Evolutionary conservation across 768 basidiomycete genomes (phyloP).

Genomic region (Chalciporus sphaerocephalus): DNA sequence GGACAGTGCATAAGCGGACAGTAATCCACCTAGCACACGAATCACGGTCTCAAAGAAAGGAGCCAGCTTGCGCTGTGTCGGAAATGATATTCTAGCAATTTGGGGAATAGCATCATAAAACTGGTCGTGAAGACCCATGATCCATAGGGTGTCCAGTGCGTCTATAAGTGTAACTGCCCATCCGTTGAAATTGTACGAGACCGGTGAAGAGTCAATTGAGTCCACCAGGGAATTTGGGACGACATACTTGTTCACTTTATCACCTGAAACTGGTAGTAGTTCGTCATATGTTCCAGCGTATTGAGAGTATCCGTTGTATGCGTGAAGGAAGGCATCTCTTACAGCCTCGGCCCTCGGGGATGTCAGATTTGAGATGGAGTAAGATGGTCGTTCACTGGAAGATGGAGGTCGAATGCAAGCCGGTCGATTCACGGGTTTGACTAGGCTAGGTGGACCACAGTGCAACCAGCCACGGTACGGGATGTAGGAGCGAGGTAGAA

Average conservation of each 20-base stretch:
- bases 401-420: background rate
- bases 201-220: background rate
- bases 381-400: background rate
- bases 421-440: slow-evolving; percentile 1
- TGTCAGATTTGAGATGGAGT: slow-evolving; percentile 28
- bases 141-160: slow-evolving; percentile 74
- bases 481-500: background rate
- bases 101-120: slow-evolving; percentile 55
- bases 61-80: slow-evolving; percentile 31
- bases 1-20: slow-evolving; percentile 75
- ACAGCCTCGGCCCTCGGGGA: slow-evolving; percentile 43
- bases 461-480: background rate
- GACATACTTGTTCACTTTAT: slow-evolving; percentile 44
- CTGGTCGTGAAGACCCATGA: slow-evolving; percentile 72
- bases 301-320: slow-evolving; percentile 48
- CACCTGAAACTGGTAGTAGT: slow-evolving; percentile 42
- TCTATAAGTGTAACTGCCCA: slow-evolving; percentile 72
- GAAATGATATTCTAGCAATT: slow-evolving; percentile 44
- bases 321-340: slow-evolving; percentile 50
- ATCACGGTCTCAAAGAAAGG: slow-evolving; percentile 78
- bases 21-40: slow-evolving; percentile 69
- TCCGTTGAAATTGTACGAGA: slow-evolving; percentile 42
- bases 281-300: slow-evolving; percentile 54
- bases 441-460: background rate
- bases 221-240: background rate